Conservation (phyloP, 73 alveolate species). For the Paramecium biaurelia region DNA sequence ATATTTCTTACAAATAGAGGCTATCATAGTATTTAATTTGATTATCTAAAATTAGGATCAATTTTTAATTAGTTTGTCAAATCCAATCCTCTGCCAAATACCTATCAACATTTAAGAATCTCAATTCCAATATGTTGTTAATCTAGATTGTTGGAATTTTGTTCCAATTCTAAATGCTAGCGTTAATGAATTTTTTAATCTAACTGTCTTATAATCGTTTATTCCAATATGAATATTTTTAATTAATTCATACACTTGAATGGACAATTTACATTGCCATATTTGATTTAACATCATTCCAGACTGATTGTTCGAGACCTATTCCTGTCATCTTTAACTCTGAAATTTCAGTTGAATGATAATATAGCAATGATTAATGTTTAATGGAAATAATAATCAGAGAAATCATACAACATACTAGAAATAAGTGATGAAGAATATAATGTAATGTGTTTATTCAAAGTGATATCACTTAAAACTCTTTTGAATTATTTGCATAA, state of each 20-base stretch:
- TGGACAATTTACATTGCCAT: not conserved
- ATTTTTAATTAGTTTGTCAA: not conserved
- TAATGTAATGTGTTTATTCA: not conserved
- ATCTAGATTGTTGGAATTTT: constrained; percentile 40
- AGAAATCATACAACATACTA: no score
- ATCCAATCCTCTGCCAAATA: not conserved
- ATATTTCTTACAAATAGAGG: constrained; percentile 14
- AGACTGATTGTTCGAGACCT: not conserved
- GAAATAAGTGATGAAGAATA: not conserved
- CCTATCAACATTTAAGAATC: constrained; percentile 11
- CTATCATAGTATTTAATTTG: not conserved
- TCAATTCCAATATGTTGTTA: not conserved
- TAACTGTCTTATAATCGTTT: not conserved
- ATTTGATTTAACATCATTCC: not conserved
- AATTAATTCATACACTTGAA: not conserved
- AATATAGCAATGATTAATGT: not conserved
- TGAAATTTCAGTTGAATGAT: not conserved
- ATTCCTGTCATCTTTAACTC: not conserved
- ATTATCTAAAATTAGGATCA: not conserved
- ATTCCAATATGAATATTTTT: not conserved
- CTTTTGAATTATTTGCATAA: not conserved
- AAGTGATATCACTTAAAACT: not conserved
- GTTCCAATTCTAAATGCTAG: constrained; percentile 14
- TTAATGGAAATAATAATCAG: not conserved
- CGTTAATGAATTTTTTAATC: constrained; percentile 33